Evolutionary conservation across 257 asterid species (phyloP).

Genomic region (Linderniella brevidens): DNA sequence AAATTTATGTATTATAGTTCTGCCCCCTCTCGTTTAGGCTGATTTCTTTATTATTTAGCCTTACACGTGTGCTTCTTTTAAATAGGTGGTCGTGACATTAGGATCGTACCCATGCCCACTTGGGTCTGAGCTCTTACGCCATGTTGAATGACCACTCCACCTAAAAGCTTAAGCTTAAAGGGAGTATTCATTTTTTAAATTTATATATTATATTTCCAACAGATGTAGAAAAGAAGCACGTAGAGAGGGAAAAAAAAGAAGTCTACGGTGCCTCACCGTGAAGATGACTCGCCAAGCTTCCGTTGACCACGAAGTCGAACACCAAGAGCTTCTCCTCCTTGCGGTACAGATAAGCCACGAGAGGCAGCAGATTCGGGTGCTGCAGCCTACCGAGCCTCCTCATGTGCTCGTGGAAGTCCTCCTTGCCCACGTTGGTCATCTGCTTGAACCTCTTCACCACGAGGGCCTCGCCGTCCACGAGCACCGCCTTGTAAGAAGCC

Average conservation of each 20-base stretch:
- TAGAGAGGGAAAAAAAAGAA: not conserved
- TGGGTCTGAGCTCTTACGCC: too few species aligned
- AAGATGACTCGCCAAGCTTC: slow-evolving; percentile 71
- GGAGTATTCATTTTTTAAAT: too few species aligned
- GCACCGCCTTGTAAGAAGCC: slow-evolving; percentile 83
- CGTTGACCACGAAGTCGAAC: slow-evolving; percentile 41
- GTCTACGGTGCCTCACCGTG: slow-evolving; percentile 18
- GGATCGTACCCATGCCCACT: too few species aligned
- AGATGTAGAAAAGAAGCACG: too few species aligned
- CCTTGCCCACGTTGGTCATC: slow-evolving; percentile 50
- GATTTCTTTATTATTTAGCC: too few species aligned
- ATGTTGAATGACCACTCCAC: too few species aligned
- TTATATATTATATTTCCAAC: too few species aligned
- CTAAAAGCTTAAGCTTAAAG: too few species aligned
- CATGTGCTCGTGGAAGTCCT: slow-evolving; percentile 95
- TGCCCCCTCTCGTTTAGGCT: too few species aligned
- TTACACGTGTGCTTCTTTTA: too few species aligned
- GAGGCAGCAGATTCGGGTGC: slow-evolving; percentile 62
- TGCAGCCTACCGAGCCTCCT: slow-evolving; percentile 69
- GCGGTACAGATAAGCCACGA: slow-evolving; percentile 73
- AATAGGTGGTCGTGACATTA: too few species aligned
- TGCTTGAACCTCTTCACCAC: slow-evolving; percentile 89
- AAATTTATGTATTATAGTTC: too few species aligned
- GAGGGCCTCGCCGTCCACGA: slow-evolving; percentile 64
- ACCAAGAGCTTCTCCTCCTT: slow-evolving; percentile 93